A percentile compares a stretch with the other conserved stretches of the same genome.
phyloP scores from a whole-genome alignment of 768 basidiomycete species.

The Tulasnella calospora region DNA sequence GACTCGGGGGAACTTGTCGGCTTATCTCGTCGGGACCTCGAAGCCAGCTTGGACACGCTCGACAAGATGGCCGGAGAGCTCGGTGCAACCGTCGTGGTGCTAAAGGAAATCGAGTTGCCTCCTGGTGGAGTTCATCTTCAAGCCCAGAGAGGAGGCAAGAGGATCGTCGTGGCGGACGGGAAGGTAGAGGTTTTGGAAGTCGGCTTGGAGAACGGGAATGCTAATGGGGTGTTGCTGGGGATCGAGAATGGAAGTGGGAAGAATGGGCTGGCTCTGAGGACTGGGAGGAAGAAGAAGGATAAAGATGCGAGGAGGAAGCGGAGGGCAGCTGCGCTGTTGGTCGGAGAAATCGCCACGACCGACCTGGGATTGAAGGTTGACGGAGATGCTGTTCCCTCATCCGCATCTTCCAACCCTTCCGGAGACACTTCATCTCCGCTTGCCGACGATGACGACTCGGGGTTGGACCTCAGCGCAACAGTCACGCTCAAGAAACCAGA shows the following conservation, averaged over 20 bases:
- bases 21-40: slow-evolving; percentile 65
- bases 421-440: background rate
- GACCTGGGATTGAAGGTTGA: background rate
- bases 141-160: background rate
- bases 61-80: slow-evolving; percentile 94
- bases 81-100: slow-evolving; percentile 84
- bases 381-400: background rate
- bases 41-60: slow-evolving; percentile 76
- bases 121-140: background rate
- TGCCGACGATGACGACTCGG: background rate
- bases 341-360: background rate
- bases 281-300: slow-evolving; percentile 14
- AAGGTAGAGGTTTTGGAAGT: background rate
- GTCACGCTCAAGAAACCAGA: background rate
- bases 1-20: slow-evolving; percentile 87
- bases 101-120: slow-evolving; percentile 78
- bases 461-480: background rate
- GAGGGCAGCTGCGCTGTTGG: slow-evolving; percentile 7
- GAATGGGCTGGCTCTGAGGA: background rate
- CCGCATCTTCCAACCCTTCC: background rate
- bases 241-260: background rate
- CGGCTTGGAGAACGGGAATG: background rate
- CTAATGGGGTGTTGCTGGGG: background rate
- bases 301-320: slow-evolving; percentile 17
- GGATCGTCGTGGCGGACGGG: slow-evolving; percentile 11